Evolutionary conservation across 176 grass and related monocot species (phyloP), one percentile per base, ranked within the genome.

Genomic region (Raddia guianensis): DNA sequence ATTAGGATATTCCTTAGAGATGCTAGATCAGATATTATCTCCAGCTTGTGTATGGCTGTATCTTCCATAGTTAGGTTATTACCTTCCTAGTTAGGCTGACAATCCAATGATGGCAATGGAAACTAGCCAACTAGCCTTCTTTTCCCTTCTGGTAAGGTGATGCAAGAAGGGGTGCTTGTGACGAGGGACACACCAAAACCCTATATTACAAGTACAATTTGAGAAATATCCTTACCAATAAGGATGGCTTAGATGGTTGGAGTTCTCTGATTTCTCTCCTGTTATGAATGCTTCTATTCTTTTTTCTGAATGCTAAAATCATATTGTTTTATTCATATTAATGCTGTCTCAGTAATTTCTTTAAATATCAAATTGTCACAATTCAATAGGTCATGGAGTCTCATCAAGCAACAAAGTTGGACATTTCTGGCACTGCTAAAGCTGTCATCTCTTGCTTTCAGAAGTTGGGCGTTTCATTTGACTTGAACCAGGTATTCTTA

Each of bases 351-450:
- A 27, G 27, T 16, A 12, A 46, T 48, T 12, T 74, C 77, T 70
- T 82, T 60, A 51, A 61, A 34, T 68, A 5, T 64, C 70, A 34
- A 80, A 84, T 45, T 78, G 62, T 49, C 81, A 68, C 50, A 59
- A 40, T 40, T 40, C 37, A 40, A 33, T 70, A 98, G 95, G 95
- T 94, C 55, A 94, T 98, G 95, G 95, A 98, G 78, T 98, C 92
- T 21, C 95, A 94, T 87, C 95, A 94, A 87, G 80, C 88, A 11
- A 79, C 80, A 64, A 98, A 98, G 75, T 86, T 98, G 79, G 95
- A 98, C 33, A 80, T 91, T 70, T 98, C 92, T 83, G 92, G 92
- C 50, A 98, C 92, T 69, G 92, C 95, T 33, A 94, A 98, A 84
- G 88, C 92, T 77, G 92, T 93, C 32, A 92, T 98, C 81, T 86